Conservation (phyloP, 441 rosid species). For the Brassica balearica region DNA sequence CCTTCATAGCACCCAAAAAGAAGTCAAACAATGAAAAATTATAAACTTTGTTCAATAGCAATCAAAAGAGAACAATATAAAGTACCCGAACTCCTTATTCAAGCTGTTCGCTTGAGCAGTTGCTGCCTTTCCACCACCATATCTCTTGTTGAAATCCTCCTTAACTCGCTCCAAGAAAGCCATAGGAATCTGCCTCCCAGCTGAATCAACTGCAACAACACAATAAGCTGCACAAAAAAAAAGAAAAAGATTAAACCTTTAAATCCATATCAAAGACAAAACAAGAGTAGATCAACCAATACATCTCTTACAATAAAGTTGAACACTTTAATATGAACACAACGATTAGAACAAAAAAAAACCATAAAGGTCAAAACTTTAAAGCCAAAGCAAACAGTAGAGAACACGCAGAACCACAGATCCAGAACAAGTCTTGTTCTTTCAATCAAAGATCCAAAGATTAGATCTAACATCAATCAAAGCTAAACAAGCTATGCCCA, state of each 20-base stretch:
- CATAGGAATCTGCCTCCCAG: conserved; percentile 87
- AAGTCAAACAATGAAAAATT: background rate
- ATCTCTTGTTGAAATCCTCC: conserved; percentile 85
- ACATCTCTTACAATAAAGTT: background rate
- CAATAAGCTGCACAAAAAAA: conserved; percentile 72
- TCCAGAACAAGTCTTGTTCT: conserved; percentile 24
- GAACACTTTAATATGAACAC: background rate
- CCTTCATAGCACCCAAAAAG: conserved; percentile 38
- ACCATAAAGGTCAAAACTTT: conserved; percentile 6
- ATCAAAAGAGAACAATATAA: background rate
- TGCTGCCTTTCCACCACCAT: conserved; percentile 87
- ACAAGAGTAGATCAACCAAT: background rate
- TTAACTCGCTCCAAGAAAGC: conserved; percentile 88
- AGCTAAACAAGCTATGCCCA: background rate
- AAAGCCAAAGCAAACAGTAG: conserved; percentile 9
- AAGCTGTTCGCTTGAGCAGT: conserved; percentile 75
- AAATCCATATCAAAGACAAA: background rate
- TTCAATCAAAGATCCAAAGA: conserved; percentile 8
- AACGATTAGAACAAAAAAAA: background rate
- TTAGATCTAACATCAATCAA: conserved; percentile 9
- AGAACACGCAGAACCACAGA: conserved; percentile 19
- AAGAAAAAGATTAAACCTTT: background rate
- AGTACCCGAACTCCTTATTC: conserved; percentile 88
- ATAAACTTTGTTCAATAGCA: background rate
- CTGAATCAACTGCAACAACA: conserved; percentile 92